phyloP scores from a whole-genome alignment of 192 early-diverging fungal species.

The Linnemannia zychae region DNA sequence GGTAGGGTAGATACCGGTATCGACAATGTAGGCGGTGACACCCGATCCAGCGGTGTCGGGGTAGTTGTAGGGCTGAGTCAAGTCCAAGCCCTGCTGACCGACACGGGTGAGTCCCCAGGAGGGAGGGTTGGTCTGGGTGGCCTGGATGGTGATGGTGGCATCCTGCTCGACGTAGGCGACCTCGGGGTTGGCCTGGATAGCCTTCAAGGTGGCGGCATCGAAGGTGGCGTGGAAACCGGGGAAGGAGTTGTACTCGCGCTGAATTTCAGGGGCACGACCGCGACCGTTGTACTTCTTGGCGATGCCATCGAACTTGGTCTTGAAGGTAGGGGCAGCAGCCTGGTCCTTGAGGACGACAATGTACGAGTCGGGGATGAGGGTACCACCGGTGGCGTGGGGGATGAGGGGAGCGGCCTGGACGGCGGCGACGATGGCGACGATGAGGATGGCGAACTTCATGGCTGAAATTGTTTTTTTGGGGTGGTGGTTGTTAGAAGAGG shows the following conservation, averaged over 20 bases:
- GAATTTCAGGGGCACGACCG: slow-evolving; percentile 63
- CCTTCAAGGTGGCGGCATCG: slow-evolving; percentile 40
- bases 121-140: slow-evolving; percentile 33
- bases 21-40: slow-evolving; percentile 62
- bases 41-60: slow-evolving; percentile 39
- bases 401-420: slow-evolving; percentile 36
- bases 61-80: slow-evolving; percentile 27
- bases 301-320: slow-evolving; percentile 54
- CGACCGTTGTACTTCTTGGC: slow-evolving; percentile 61
- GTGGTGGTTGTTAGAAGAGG: slow-evolving; percentile 54
- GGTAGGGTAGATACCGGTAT: slow-evolving; percentile 39
- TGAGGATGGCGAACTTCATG: slow-evolving; percentile 33
- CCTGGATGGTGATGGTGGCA: slow-evolving; percentile 51
- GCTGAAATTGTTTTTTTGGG: slow-evolving; percentile 27
- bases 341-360: slow-evolving; percentile 72
- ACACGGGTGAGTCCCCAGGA: slow-evolving; percentile 61
- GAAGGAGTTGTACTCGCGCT: slow-evolving; percentile 59
- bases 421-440: slow-evolving; percentile 28
- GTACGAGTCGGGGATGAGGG: slow-evolving; percentile 69
- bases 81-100: slow-evolving; percentile 45
- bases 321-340: slow-evolving; percentile 20
- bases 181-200: slow-evolving; percentile 64
- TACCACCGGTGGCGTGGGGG: slow-evolving; percentile 7
- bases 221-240: slow-evolving; percentile 16
- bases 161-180: slow-evolving; percentile 83